Percentiles rank a stretch among this genome's conserved stretches.
phyloP scores from a whole-genome alignment of 2,329 filamentous ascomycete species.

The Claviceps pazoutovae region DNA sequence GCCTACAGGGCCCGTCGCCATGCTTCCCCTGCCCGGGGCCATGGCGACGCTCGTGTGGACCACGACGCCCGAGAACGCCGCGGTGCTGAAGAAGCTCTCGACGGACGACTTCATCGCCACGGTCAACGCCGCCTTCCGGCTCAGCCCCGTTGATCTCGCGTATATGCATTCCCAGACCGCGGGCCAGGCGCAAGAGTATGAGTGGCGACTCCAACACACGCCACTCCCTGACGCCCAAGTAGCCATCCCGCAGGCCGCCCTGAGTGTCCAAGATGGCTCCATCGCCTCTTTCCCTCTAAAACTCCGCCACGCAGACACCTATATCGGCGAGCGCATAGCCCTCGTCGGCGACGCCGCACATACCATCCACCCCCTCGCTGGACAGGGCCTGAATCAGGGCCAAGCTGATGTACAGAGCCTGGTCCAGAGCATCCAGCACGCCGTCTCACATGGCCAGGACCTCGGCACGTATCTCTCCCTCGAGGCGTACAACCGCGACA shows the following conservation, averaged over 20 bases:
- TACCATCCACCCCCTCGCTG: conserved; percentile 85
- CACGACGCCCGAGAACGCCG: conserved; percentile 68
- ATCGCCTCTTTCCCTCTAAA: conserved; percentile 84
- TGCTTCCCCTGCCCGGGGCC: conserved; percentile 77
- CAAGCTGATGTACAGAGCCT: conserved; percentile 79
- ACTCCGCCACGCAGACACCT: conserved; percentile 86
- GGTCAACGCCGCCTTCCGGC: conserved; percentile 86
- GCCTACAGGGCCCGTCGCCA: conserved; percentile 78
- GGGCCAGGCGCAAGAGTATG: conserved; percentile 58
- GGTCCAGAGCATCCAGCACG: conserved; percentile 57
- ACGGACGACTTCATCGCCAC: conserved; percentile 64
- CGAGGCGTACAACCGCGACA: conserved; percentile 66
- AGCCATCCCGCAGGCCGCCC: conserved; percentile 50
- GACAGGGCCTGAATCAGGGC: conserved; percentile 88
- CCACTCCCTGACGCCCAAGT: conserved; percentile 30
- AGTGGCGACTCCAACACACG: conserved; percentile 72
- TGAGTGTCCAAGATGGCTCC: conserved; percentile 61
- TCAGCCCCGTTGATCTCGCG: conserved; percentile 63
- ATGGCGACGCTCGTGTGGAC: conserved; percentile 87
- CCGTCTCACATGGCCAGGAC: conserved; percentile 74
- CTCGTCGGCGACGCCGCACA: conserved; percentile 91
- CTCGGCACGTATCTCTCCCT: conserved; percentile 66
- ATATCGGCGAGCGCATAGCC: conserved; percentile 79
- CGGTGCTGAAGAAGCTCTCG: conserved; percentile 62
- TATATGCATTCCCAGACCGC: conserved; percentile 58